Evolutionary conservation across 352 stramenopile species (phyloP).

Genomic region (Globisporangium camurandrum): DNA sequence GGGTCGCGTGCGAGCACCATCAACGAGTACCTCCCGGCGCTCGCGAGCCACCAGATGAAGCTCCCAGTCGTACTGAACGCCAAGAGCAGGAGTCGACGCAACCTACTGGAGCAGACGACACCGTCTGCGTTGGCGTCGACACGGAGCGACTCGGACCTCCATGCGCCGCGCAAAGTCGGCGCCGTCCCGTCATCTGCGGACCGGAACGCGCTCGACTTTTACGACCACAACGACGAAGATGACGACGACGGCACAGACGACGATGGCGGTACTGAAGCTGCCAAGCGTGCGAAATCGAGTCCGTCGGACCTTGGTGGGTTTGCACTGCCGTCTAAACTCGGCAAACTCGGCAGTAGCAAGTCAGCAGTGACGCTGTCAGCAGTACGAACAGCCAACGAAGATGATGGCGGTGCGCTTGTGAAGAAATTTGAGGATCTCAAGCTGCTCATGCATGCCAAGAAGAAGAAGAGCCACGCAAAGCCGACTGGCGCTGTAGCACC

Average conservation of each 20-base stretch:
- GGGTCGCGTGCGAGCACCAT: conserved; percentile 10
- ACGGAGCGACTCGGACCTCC: conserved; percentile 55
- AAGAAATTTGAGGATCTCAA: conserved; percentile 67
- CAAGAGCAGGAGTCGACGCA: neutral
- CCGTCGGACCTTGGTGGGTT: conserved; percentile 9
- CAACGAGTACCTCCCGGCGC: conserved; percentile 28
- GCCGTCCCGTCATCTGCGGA: conserved; percentile 49
- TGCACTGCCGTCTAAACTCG: neutral
- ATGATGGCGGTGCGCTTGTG: conserved; percentile 13
- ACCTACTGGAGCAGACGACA: too few relatives aligned
- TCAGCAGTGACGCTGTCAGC: conserved; percentile 7
- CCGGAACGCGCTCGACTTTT: conserved; percentile 43
- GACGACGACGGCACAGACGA: conserved; percentile 13
- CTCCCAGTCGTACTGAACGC: conserved; percentile 19
- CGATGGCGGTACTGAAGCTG: conserved; percentile 8
- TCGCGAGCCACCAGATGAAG: conserved; percentile 28
- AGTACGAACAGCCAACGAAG: too few relatives aligned
- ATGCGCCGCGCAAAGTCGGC: conserved; percentile 33
- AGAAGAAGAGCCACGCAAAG: neutral
- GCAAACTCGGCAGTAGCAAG: conserved; percentile 14
- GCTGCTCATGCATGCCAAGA: conserved; percentile 42
- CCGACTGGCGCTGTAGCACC: neutral
- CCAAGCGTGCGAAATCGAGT: conserved; percentile 8
- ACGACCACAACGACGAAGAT: conserved; percentile 21
- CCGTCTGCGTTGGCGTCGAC: conserved; percentile 22